Conservation (phyloP, 192 early-diverging fungal species). For the Coemansia reversa region DNA sequence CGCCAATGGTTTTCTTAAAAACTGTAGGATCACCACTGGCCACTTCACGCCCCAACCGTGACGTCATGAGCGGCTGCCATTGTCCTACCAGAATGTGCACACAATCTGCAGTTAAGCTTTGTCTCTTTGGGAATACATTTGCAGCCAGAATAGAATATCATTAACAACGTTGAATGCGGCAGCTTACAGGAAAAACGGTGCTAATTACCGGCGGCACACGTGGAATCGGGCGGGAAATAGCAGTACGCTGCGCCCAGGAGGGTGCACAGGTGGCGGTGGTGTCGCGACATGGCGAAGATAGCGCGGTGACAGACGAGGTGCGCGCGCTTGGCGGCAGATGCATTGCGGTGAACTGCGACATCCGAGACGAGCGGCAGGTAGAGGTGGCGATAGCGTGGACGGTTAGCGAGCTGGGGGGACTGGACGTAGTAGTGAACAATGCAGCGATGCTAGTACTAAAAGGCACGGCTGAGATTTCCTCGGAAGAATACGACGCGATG, state of each 20-base stretch:
- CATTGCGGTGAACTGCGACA: slow-evolving; percentile 70
- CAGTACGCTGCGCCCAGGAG: slow-evolving; percentile 43
- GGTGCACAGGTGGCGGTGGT: slow-evolving; percentile 54
- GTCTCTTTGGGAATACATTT: too few relatives aligned
- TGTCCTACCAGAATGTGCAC: background rate
- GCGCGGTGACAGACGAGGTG: slow-evolving; percentile 65
- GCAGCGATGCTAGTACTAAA: slow-evolving; percentile 69
- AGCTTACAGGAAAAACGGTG: slow-evolving; percentile 33
- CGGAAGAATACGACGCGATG: slow-evolving; percentile 67
- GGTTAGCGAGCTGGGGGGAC: slow-evolving; percentile 66
- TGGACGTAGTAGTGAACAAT: slow-evolving; percentile 79
- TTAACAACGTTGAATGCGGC: too few relatives aligned
- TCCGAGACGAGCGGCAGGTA: slow-evolving; percentile 69
- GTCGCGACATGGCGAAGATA: slow-evolving; percentile 58
- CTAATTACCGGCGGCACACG: slow-evolving; percentile 56
- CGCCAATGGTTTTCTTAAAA: too few relatives aligned
- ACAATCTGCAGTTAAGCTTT: too few relatives aligned
- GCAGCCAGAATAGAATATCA: too few relatives aligned
- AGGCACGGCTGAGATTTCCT: slow-evolving; percentile 49
- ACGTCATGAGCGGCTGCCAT: background rate
- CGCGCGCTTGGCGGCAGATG: slow-evolving; percentile 65
- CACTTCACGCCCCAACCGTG: slow-evolving; percentile 1
- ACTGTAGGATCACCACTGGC: too few relatives aligned
- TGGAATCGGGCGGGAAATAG: slow-evolving; percentile 55
- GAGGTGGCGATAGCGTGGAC: slow-evolving; percentile 60